Evolutionary conservation across 805 yeast genomes (phyloP).

Genomic region (Metschnikowia picachoensis): DNA sequence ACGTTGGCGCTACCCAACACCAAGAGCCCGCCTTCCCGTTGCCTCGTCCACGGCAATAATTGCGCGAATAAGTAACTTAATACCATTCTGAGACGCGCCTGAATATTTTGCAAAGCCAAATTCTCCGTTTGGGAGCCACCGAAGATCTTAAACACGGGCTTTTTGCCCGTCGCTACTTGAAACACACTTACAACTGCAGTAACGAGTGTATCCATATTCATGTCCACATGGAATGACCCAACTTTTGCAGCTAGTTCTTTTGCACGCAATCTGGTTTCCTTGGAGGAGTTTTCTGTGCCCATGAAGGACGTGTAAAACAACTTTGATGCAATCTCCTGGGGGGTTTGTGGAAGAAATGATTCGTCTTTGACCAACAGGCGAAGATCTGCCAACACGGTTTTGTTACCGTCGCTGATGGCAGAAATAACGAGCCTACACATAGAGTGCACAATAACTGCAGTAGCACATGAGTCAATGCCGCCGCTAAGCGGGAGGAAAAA

Average conservation of each 20-base stretch:
- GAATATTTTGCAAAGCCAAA: constrained; percentile 92
- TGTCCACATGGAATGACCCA: constrained; percentile 86
- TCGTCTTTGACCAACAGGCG: constrained; percentile 57
- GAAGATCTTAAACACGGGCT: constrained; percentile 83
- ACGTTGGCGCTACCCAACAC: constrained; percentile 97
- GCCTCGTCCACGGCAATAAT: constrained; percentile 90
- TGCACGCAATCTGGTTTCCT: constrained; percentile 81
- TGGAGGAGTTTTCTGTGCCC: constrained; percentile 94
- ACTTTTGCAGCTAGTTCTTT: constrained; percentile 66
- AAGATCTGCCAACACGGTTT: constrained; percentile 75
- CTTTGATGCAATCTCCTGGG: constrained; percentile 69
- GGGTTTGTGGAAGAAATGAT: constrained; percentile 65
- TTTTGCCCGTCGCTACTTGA: constrained; percentile 85
- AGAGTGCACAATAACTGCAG: constrained; percentile 88
- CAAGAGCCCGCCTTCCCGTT: constrained; percentile 67
- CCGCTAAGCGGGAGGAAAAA: constrained; percentile 93
- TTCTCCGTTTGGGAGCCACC: constrained; percentile 94
- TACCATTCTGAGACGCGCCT: constrained; percentile 95
- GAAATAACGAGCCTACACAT: constrained; percentile 85
- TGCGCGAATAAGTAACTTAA: constrained; percentile 91
- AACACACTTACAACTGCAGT: constrained; percentile 69
- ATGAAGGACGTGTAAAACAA: constrained; percentile 88
- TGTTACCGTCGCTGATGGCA: constrained; percentile 64
- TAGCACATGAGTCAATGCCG: constrained; percentile 97
- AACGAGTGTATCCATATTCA: constrained; percentile 88